Conservation (phyloP, 2,329 filamentous ascomycete genomes). For the Nannizziopsis arthrosporioides region DNA sequence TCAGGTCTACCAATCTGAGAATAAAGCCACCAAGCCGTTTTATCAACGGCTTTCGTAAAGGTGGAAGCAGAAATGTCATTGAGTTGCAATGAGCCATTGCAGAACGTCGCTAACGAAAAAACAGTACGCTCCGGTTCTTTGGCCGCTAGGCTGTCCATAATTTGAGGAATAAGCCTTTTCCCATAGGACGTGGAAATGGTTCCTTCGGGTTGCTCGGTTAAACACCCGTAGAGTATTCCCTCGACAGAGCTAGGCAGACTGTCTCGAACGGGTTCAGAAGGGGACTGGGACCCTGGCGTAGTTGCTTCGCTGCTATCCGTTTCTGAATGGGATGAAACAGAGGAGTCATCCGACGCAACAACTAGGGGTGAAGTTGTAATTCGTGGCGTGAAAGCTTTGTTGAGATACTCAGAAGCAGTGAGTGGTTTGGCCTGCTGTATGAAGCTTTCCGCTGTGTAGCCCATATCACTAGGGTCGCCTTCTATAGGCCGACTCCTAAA, state of each 20-base stretch:
- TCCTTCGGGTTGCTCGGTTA: too few species aligned
- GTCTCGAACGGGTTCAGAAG: too few species aligned
- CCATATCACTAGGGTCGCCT: background rate
- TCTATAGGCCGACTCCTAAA: background rate
- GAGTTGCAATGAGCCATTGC: too few species aligned
- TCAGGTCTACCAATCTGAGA: background rate
- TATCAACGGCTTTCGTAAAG: too few species aligned
- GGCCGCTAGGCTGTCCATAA: slow-evolving; percentile 2
- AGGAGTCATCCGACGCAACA: background rate
- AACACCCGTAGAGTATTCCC: too few species aligned
- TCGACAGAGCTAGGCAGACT: too few species aligned
- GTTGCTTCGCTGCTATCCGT: background rate
- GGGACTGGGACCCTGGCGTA: too few species aligned
- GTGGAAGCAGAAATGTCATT: too few species aligned
- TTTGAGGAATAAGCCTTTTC: slow-evolving; percentile 3
- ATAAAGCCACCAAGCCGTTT: too few species aligned
- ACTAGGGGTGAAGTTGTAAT: background rate
- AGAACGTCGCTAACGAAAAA: background rate
- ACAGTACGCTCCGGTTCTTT: background rate
- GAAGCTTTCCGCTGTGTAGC: background rate
- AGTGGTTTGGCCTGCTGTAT: background rate
- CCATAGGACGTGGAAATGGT: background rate
- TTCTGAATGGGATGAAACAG: background rate
- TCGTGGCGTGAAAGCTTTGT: background rate
- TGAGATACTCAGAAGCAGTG: slow-evolving; percentile 1